phyloP scores from a whole-genome alignment of 2,329 filamentous ascomycete species.

The Aspergillus viridinutans region DNA sequence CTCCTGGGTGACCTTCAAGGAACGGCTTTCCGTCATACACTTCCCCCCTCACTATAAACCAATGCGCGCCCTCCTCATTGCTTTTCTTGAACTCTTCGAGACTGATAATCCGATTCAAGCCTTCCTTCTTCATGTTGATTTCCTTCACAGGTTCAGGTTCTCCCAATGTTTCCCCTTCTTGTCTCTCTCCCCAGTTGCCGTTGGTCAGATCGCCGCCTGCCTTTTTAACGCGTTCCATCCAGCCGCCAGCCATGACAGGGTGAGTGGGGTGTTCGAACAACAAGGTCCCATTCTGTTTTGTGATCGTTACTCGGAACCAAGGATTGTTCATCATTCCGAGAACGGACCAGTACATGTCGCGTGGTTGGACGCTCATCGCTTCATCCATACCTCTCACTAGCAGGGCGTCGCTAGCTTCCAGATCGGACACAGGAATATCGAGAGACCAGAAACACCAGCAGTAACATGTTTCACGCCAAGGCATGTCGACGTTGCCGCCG shows the following conservation, averaged over 20 bases:
- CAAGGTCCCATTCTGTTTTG: constrained; percentile 60
- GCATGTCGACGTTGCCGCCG: constrained; percentile 74
- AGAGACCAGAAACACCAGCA: constrained; percentile 93
- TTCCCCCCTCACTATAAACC: constrained; percentile 85
- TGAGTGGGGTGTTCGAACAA: constrained; percentile 87
- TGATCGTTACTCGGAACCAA: constrained; percentile 80
- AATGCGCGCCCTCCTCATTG: constrained; percentile 61
- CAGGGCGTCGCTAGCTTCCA: constrained; percentile 65
- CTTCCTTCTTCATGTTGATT: constrained; percentile 72
- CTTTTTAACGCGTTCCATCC: constrained; percentile 91
- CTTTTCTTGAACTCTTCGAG: constrained; percentile 70
- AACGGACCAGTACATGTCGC: constrained; percentile 95
- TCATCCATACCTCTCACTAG: constrained; percentile 88
- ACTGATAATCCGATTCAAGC: constrained; percentile 59
- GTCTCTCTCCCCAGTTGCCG: constrained; percentile 76
- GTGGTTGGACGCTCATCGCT: constrained; percentile 76
- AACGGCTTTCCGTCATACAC: constrained; percentile 84
- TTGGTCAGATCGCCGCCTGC: constrained; percentile 74
- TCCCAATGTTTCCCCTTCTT: constrained; percentile 46
- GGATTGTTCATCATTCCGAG: constrained; percentile 98
- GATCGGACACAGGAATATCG: constrained; percentile 58
- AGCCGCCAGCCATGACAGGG: constrained; percentile 73
- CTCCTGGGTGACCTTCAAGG: constrained; percentile 77
- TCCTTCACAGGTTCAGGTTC: constrained; percentile 55
- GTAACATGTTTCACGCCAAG: constrained; percentile 75